phyloP scores from a whole-genome alignment of 352 stramenopile species.

The Phytophthora capsici region DNA sequence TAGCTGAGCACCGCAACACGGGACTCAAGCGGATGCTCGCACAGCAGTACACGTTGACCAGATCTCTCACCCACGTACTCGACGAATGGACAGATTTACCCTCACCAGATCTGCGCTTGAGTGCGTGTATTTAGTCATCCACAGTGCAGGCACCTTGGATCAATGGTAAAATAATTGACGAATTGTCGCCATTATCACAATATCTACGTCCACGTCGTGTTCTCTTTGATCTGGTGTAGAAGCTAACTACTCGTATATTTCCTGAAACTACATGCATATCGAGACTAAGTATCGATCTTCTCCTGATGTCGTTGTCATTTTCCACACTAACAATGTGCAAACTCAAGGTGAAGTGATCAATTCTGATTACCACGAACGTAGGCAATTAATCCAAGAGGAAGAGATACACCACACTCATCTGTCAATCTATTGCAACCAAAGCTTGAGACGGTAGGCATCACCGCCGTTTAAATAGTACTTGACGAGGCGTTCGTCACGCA shows the following conservation, averaged over 20 bases:
- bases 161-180: no score
- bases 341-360: not conserved
- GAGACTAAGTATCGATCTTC: no score
- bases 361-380: constrained; percentile 11
- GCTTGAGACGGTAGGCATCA: constrained; percentile 94
- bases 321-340: not conserved
- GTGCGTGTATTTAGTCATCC: not conserved
- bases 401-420: not conserved
- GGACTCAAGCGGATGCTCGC: constrained; percentile 24
- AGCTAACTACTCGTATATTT: no score
- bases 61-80: constrained; percentile 14
- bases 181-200: not conserved
- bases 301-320: no score
- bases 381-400: no score
- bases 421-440: constrained; percentile 75
- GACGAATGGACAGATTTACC: constrained; percentile 16
- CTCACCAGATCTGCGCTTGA: constrained; percentile 10
- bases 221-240: not conserved
- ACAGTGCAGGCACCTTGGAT: not conserved
- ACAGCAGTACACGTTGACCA: constrained; percentile 23
- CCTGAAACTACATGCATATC: no score
- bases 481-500: constrained; percentile 91
- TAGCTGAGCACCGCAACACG: constrained; percentile 21
- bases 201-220: not conserved
- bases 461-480: constrained; percentile 97